Evolutionary conservation across 345 rosid species (phyloP), one percentile per base, ranked within the genome.

Genomic region (Mallotus nudiflorus): DNA sequence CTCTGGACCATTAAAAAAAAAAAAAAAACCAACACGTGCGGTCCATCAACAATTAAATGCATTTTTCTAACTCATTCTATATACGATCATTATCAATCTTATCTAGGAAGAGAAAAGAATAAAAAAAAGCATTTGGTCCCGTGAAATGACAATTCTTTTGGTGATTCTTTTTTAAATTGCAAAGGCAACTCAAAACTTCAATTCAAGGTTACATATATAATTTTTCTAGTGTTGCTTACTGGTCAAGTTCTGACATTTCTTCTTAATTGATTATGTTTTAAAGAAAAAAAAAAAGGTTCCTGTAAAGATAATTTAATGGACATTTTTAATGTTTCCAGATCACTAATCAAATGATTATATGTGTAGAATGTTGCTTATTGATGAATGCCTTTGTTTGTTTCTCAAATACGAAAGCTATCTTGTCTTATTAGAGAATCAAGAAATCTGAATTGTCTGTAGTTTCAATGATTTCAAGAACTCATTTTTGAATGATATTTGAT

Each of bases 341-440:
- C 19, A 42, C 18, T 39, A n/a, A 24, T 54, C 33, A 28, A 66
- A 69, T 69, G 67, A 75, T 75, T 73, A 49, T 54, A 49, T 37
- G 19, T n/a, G 37, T 55, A 4, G 42, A 53, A 54, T n/a, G 11
- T 55, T 29, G 55, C 44, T 75, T 27, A 33, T 13, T 28, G 29
- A 20, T 46, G 40, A 54, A 65, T n/a, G n/a, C n/a, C 62, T 67
- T 81, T 46, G 50, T 68, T 29, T 56, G 33, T 67, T 46, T n/a
- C 29, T 18, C 6, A 3, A 27, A 25, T 33, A 25, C 10, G 44
- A 64, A 29, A 33, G 51, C 39, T 20, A 64, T 40, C 62, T 83
- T 75, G 81, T 83, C 82, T 73, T 68, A 55, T 67, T 72, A 62
- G 37, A 5, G 51, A 48, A 72, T 65, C 53, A 12, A 70, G 57